A percentile compares a stretch with the other conserved stretches of the same genome.
Conservation (phyloP, 2,329 filamentous ascomycete genomes). For the Neocucurbitaria cava region DNA sequence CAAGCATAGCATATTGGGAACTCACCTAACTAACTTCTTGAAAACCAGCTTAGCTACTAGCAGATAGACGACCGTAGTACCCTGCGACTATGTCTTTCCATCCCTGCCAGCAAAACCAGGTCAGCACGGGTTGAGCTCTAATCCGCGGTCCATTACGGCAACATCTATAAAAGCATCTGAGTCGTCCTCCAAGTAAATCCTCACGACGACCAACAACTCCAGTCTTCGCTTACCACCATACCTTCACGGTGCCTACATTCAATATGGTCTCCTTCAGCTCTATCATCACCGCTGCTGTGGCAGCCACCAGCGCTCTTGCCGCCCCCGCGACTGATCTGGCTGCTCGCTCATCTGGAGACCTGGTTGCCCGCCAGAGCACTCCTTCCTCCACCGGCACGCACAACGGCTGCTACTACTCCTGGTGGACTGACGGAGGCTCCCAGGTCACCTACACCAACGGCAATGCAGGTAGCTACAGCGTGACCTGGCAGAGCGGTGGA, state of each 20-base stretch:
- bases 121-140: conserved; percentile 8
- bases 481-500: conserved; percentile 59
- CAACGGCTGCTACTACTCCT: conserved; percentile 67
- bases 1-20: conserved; percentile 27
- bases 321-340: conserved; percentile 44
- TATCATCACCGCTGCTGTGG: conserved; percentile 33
- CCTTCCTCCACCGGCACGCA: conserved; percentile 59
- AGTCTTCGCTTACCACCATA: conserved; percentile 6
- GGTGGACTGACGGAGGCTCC: conserved; percentile 64
- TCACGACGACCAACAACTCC: conserved; percentile 18
- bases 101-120: conserved; percentile 13
- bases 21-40: conserved; percentile 17
- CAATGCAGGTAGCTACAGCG: conserved; percentile 58
- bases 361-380: conserved; percentile 49
- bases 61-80: conserved; percentile 16
- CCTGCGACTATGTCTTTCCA: conserved; percentile 20
- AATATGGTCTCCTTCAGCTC: conserved; percentile 42
- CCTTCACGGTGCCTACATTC: conserved; percentile 6
- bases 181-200: conserved; percentile 12
- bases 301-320: conserved; percentile 32
- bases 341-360: conserved; percentile 43
- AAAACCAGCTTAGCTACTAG: conserved; percentile 25
- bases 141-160: conserved; percentile 5
- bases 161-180: conserved; percentile 28
- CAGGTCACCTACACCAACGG: conserved; percentile 64